phyloP scores from a whole-genome alignment of 192 early-diverging fungal genomes.

The Thamnidium elegans region DNA sequence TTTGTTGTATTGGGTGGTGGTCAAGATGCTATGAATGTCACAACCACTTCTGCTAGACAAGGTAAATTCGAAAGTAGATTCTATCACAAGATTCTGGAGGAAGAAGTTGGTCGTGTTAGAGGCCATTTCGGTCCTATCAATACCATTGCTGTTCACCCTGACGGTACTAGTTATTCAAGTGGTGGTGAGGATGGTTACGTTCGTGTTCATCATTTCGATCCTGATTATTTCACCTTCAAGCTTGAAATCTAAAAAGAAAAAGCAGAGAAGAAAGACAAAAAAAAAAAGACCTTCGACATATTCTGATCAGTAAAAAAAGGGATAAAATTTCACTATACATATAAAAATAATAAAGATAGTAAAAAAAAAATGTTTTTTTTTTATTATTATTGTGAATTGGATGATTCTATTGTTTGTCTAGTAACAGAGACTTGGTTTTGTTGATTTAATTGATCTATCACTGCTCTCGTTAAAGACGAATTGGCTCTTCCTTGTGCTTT shows the following conservation, averaged over 20 bases:
- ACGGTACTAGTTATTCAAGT: constrained; percentile 89
- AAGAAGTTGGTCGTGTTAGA: constrained; percentile 95
- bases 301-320: background rate
- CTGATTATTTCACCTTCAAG: constrained; percentile 95
- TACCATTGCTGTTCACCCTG: constrained; percentile 95
- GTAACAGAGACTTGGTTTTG: constrained; percentile 1
- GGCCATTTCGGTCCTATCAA: constrained; percentile 99
- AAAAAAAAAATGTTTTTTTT: no score
- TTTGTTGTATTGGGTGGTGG: constrained; percentile 93
- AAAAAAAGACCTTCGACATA: background rate
- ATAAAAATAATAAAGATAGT: background rate
- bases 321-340: background rate
- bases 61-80: constrained; percentile 98
- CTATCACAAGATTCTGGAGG: constrained; percentile 95
- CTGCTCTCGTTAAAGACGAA: constrained; percentile 53
- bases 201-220: constrained; percentile 93
- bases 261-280: background rate
- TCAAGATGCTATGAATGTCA: constrained; percentile 98
- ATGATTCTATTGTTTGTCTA: constrained; percentile 9
- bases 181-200: constrained; percentile 99
- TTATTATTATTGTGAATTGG: constrained; percentile 3
- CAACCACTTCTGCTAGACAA: constrained; percentile 81
- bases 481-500: constrained; percentile 46
- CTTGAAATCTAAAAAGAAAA: constrained; percentile 48
- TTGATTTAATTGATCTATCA: constrained; percentile 50